Evolutionary conservation across 2,329 filamentous ascomycete species (phyloP).

Genomic region (Botrytis cinerea): DNA sequence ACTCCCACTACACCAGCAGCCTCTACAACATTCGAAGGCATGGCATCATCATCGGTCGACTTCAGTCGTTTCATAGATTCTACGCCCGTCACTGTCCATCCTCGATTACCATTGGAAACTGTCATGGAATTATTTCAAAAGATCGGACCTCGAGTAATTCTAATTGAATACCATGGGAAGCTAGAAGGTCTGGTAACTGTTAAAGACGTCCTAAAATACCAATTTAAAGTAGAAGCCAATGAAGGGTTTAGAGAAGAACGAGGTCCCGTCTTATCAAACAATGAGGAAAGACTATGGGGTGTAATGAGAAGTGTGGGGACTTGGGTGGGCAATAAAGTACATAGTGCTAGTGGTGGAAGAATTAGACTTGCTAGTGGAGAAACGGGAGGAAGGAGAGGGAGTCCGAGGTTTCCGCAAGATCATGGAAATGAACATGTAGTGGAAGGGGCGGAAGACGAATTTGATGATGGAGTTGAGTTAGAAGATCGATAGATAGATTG

Average conservation of each 20-base stretch:
- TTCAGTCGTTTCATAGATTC: constrained; percentile 86
- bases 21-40: constrained; percentile 58
- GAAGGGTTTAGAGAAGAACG: constrained; percentile 64
- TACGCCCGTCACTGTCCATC: constrained; percentile 88
- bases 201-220: constrained; percentile 95
- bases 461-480: constrained; percentile 50
- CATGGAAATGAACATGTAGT: constrained; percentile 45
- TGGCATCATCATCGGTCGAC: constrained; percentile 65
- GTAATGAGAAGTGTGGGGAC: constrained; percentile 53
- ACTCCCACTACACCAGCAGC: constrained; percentile 32
- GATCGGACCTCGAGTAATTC: constrained; percentile 89
- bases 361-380: constrained; percentile 49
- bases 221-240: constrained; percentile 91
- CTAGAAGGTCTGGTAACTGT: constrained; percentile 87
- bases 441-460: constrained; percentile 53
- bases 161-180: constrained; percentile 86
- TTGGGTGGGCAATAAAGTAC: constrained; percentile 61
- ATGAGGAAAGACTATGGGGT: constrained; percentile 67
- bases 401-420: constrained; percentile 24
- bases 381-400: constrained; percentile 43
- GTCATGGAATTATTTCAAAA: constrained; percentile 99
- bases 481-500: constrained; percentile 38
- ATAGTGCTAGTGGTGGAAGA: constrained; percentile 55
- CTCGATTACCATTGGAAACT: constrained; percentile 87
- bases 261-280: constrained; percentile 51